Conservation (phyloP, 176 grass and related monocot species). For the Oryza coarctata region DNA sequence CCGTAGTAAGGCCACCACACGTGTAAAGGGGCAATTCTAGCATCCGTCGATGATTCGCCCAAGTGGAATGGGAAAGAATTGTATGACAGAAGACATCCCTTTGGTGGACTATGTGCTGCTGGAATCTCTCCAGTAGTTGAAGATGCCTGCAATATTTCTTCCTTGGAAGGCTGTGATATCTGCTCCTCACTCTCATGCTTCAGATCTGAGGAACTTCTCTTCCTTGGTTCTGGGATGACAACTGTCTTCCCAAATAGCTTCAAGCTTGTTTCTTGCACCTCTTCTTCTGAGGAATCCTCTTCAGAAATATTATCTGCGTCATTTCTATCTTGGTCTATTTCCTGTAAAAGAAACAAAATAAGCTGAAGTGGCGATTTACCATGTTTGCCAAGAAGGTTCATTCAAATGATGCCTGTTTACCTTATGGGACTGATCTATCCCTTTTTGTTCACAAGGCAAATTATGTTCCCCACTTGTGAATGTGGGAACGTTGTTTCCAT, state of each 20-base stretch:
- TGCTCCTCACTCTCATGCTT: background rate
- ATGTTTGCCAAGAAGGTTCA: background rate
- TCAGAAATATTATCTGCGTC: constrained; percentile 30
- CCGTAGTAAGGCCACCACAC: constrained; percentile 45
- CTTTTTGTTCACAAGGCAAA: background rate
- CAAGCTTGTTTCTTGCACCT: constrained; percentile 58
- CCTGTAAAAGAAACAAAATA: constrained; percentile 28
- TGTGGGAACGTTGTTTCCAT: constrained; percentile 22
- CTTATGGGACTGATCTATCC: constrained; percentile 25
- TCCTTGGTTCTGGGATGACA: constrained; percentile 51
- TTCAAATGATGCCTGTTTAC: constrained; percentile 24
- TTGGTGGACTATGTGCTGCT: constrained; percentile 27
- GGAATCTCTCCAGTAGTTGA: background rate
- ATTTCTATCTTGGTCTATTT: constrained; percentile 35
- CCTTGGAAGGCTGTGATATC: background rate
- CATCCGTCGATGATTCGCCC: constrained; percentile 5
- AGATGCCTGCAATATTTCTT: constrained; percentile 6
- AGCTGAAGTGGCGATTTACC: background rate
- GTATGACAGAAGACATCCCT: constrained; percentile 26
- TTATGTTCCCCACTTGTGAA: constrained; percentile 4
- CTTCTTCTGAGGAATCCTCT: constrained; percentile 43
- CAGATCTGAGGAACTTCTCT: constrained; percentile 23
- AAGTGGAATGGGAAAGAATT: constrained; percentile 21
- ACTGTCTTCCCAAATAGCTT: constrained; percentile 90
- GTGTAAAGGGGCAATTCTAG: constrained; percentile 33